phyloP scores from a whole-genome alignment of 495 filamentous ascomycete genomes.

The Trichoderma gamsii region DNA sequence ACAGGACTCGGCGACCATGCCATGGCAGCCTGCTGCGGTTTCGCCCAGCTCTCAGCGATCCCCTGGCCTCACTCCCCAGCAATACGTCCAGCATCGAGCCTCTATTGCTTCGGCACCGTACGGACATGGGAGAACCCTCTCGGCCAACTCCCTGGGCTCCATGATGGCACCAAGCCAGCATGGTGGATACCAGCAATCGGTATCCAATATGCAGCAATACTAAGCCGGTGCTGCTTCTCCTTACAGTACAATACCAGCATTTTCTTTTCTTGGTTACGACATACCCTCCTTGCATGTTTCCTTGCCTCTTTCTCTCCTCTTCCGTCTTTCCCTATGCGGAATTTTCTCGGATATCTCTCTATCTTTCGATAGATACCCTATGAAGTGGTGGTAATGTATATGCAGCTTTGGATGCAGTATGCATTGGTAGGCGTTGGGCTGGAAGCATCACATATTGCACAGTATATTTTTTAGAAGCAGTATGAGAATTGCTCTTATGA shows the following conservation, averaged over 20 bases:
- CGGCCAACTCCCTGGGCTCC: conserved; percentile 41
- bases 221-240: conserved; percentile 21
- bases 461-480: not conserved
- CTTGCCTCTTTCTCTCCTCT: not conserved
- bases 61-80: conserved; percentile 51
- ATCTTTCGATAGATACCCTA: not conserved
- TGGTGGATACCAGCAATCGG: not conserved
- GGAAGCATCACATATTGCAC: not conserved
- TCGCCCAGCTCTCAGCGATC: conserved; percentile 30
- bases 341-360: conserved; percentile 5
- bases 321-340: not conserved
- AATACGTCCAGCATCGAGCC: conserved; percentile 82
- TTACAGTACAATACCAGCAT: not conserved
- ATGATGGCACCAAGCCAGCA: conserved; percentile 28
- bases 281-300: conserved; percentile 7
- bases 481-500: not conserved
- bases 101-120: conserved; percentile 44
- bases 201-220: not conserved
- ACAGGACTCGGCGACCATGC: not conserved
- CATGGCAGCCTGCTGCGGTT: conserved; percentile 24
- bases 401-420: conserved; percentile 13
- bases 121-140: conserved; percentile 53
- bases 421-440: conserved; percentile 9
- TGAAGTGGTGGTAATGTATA: not conserved
- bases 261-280: not conserved